phyloP scores from a whole-genome alignment of 768 basidiomycete genomes.

The Leccinum truebloodii region DNA sequence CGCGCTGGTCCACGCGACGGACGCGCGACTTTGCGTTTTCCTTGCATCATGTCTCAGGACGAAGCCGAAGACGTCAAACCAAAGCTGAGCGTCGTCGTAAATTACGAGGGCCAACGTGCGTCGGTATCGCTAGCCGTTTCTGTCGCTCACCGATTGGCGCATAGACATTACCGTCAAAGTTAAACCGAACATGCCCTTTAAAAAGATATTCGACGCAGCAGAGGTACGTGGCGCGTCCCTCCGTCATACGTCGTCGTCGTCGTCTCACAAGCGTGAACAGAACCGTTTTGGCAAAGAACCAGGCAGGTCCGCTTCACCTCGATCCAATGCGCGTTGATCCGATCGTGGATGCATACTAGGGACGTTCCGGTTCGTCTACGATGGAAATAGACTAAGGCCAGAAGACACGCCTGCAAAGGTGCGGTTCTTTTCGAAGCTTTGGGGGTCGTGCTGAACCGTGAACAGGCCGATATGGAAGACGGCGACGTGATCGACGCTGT shows the following conservation, averaged over 20 bases:
- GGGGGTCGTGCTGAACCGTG: constrained; percentile 1
- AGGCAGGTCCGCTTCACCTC: constrained; percentile 36
- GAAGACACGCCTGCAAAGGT: constrained; percentile 59
- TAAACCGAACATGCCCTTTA: constrained; percentile 60
- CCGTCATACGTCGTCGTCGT: background rate
- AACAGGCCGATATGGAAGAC: constrained; percentile 59
- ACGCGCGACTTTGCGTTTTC: constrained; percentile 3
- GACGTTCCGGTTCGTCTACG: constrained; percentile 62
- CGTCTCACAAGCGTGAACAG: constrained; percentile 32
- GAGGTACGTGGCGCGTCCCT: constrained; percentile 45
- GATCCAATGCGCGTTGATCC: background rate
- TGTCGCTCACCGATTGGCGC: constrained; percentile 2
- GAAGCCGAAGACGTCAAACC: constrained; percentile 61
- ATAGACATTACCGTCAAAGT: constrained; percentile 70
- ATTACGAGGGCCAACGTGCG: constrained; percentile 56
- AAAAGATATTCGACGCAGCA: constrained; percentile 66
- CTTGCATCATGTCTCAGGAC: constrained; percentile 29
- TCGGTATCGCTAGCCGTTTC: background rate
- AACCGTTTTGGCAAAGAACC: constrained; percentile 59
- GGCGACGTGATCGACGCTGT: constrained; percentile 63
- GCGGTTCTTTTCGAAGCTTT: constrained; percentile 16
- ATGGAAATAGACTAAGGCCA: constrained; percentile 48
- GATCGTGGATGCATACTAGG: constrained; percentile 36
- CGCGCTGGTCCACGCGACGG: constrained; percentile 21
- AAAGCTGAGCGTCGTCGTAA: constrained; percentile 63